Evolutionary conservation across 1,284 basidiomycete genomes (phyloP), one percentile per base, ranked within the genome.

Genomic region (Austroboletus niveus): DNA sequence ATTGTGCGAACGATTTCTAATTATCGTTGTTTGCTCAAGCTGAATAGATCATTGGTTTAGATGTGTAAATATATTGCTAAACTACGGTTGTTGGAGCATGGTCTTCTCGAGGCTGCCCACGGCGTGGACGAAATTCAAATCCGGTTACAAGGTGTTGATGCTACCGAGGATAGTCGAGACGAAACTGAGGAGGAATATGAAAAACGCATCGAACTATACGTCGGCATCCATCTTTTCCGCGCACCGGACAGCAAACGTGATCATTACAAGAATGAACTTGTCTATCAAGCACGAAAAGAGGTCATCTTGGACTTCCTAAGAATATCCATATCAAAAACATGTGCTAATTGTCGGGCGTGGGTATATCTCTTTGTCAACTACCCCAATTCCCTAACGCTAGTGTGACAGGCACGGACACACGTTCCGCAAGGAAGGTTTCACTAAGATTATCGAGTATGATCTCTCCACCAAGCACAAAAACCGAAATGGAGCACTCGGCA

Each of bases 381-480:
- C 17, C 42, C 41, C 47, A 29, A 29, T 34, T 3, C 24, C 4
- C 39, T 61, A 39, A 60, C 35, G n/a, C 15, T 45, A 6, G 30
- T 38, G 31, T 45, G 34, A 55, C 49, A 96, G 94, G n/a, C 74
- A 81, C 62, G 85, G 80, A 2, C 93, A 92, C 65, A 90, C 91
- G 0, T 92, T 93, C 71, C 87, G 95, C 53, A 98, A 95, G 69
- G 97, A 99, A 67, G 94, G 92, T 1, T 81, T 92, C 65, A 91
- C 92, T 53, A 98, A 98, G 73, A 83, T 99, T 57, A 89, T 98
- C 67, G 95, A 98, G 72, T 91, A 92, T 63, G 94, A 94, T 62
- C 79, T 98, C 30, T 78, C 90, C 2, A 52, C 71, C 7, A 96
- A 94, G 71, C 89, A 95, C 65, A 91, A 90, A 69, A 76, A 72